Conservation (phyloP, 169 alveolate species). For the Cryptosporidium sp. region DNA sequence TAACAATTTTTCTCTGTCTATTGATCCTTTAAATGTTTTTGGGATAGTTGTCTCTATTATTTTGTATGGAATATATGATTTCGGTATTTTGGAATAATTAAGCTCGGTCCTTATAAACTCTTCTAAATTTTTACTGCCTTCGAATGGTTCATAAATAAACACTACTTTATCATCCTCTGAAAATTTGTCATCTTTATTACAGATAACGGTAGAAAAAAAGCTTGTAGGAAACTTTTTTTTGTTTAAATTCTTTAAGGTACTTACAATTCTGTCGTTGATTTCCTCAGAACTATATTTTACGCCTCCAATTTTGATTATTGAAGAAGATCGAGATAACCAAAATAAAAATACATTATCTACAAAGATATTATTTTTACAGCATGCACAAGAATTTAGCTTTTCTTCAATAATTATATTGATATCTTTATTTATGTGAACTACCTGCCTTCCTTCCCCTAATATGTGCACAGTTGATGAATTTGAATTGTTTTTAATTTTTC, state of each 20-base stretch:
- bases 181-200: constrained; percentile 29
- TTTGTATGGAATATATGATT: constrained; percentile 36
- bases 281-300: constrained; percentile 78
- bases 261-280: constrained; percentile 65
- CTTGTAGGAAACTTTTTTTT: background rate
- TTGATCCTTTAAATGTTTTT: constrained; percentile 41
- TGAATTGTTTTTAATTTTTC: background rate
- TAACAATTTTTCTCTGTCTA: background rate
- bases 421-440: background rate
- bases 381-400: constrained; percentile 21
- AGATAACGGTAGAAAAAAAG: constrained; percentile 13
- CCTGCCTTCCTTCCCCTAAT: background rate
- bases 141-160: constrained; percentile 48
- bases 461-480: background rate
- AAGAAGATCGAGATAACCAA: constrained; percentile 77
- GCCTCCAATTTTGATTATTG: constrained; percentile 78
- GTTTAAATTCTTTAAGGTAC: background rate
- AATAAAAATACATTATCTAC: constrained; percentile 46
- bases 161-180: constrained; percentile 62
- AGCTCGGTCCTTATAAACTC: background rate
- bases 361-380: constrained; percentile 5
- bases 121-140: background rate
- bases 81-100: constrained; percentile 2
- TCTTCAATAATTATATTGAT: background rate
- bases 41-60: constrained; percentile 27